phyloP scores from a whole-genome alignment of 495 filamentous ascomycete species.

The Lophiotrema nucula region DNA sequence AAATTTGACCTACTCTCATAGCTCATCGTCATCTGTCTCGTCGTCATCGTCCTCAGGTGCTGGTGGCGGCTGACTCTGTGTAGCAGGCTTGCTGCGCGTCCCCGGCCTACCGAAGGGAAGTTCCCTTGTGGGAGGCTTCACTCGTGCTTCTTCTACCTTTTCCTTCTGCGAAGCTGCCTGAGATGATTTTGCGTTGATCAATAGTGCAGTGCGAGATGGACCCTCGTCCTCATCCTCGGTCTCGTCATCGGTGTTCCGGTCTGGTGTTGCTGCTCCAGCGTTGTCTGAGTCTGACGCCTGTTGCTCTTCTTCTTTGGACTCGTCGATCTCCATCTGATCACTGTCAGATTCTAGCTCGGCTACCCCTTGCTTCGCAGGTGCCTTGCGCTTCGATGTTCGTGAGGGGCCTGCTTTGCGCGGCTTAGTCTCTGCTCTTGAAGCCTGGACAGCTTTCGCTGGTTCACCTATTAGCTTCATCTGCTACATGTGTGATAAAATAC shows the following conservation, averaged over 20 bases:
- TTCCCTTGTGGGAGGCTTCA: constrained; percentile 22
- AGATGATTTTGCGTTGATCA: background rate
- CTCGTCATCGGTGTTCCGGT: constrained; percentile 24
- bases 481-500: background rate
- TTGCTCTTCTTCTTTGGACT: constrained; percentile 25
- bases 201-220: constrained; percentile 1
- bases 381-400: constrained; percentile 37
- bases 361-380: constrained; percentile 11
- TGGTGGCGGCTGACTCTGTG: constrained; percentile 4
- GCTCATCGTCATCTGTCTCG: constrained; percentile 38
- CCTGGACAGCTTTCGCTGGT: constrained; percentile 13
- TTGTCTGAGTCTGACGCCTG: constrained; percentile 8
- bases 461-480: background rate
- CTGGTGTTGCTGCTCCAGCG: constrained; percentile 19
- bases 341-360: constrained; percentile 29
- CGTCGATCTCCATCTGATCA: constrained; percentile 29
- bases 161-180: constrained; percentile 3
- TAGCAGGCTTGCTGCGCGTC: constrained; percentile 6
- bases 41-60: constrained; percentile 25
- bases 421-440: constrained; percentile 20
- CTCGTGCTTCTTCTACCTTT: constrained; percentile 5
- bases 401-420: constrained; percentile 31
- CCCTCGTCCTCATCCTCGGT: constrained; percentile 36
- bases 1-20: too few relatives aligned
- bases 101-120: constrained; percentile 31